Evolutionary conservation across 169 alveolate genomes (phyloP).

Genomic region (Plasmodium reichenowi): DNA sequence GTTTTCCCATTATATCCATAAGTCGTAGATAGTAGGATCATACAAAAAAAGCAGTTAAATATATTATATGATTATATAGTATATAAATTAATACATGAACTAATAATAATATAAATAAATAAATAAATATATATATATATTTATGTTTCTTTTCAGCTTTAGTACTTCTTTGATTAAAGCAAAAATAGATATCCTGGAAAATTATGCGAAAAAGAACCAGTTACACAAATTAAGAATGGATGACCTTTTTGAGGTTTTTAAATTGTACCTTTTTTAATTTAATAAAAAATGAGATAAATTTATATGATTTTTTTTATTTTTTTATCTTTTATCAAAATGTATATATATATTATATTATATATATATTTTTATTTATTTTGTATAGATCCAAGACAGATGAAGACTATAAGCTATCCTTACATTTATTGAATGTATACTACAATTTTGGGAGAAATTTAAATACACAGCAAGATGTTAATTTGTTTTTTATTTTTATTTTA

Average conservation of each 20-base stretch:
- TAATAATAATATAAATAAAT: too few relatives aligned
- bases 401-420: constrained; percentile 72
- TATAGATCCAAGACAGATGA: constrained; percentile 72
- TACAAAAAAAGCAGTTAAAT: too few relatives aligned
- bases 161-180: constrained; percentile 74
- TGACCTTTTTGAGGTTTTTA: constrained; percentile 66
- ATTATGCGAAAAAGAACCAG: constrained; percentile 75
- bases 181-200: constrained; percentile 63
- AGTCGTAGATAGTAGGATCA: too few relatives aligned
- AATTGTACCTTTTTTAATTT: constrained; percentile 21
- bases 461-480: constrained; percentile 75
- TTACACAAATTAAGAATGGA: constrained; percentile 65
- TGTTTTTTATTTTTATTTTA: constrained; percentile 70
- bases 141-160: constrained; percentile 29
- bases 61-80: background rate
- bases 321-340: too few relatives aligned
- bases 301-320: background rate
- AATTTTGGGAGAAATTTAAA: constrained; percentile 76
- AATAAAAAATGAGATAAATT: background rate
- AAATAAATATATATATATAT: background rate
- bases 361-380: background rate
- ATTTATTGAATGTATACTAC: constrained; percentile 65
- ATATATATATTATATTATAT: too few relatives aligned
- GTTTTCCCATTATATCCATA: too few relatives aligned
- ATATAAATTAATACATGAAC: too few relatives aligned